Conservation (phyloP, 768 basidiomycete species). For the Xerocomus spinulosus region DNA sequence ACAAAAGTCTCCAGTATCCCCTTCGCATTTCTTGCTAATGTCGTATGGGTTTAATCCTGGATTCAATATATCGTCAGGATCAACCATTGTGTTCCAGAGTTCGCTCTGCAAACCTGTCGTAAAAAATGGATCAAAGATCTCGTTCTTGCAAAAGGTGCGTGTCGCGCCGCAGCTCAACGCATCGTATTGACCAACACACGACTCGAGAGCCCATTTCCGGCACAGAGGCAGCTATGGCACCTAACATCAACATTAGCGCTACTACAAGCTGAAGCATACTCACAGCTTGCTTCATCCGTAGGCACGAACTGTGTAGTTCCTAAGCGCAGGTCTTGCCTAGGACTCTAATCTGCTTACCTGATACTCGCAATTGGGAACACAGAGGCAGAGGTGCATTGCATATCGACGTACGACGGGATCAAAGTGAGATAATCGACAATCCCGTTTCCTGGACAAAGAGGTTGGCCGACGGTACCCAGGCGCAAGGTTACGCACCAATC, state of each 20-base stretch:
- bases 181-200: slow-evolving; percentile 68
- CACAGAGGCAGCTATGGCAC: slow-evolving; percentile 71
- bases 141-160: slow-evolving; percentile 57
- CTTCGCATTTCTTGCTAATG: slow-evolving; percentile 57
- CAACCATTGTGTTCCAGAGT: slow-evolving; percentile 6
- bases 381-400: slow-evolving; percentile 52
- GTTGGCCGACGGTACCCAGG: not conserved
- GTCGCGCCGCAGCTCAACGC: slow-evolving; percentile 65
- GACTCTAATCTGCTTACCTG: slow-evolving; percentile 6
- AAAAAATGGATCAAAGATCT: slow-evolving; percentile 30
- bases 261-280: slow-evolving; percentile 1
- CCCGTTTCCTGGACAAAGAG: slow-evolving; percentile 38
- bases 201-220: slow-evolving; percentile 47
- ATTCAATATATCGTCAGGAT: too few relatives aligned
- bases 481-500: slow-evolving; percentile 36
- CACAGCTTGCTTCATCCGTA: slow-evolving; percentile 42
- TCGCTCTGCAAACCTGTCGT: slow-evolving; percentile 29
- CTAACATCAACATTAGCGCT: not conserved
- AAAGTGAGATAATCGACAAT: slow-evolving; percentile 38
- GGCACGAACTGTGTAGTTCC: slow-evolving; percentile 26
- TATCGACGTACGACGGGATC: slow-evolving; percentile 43
- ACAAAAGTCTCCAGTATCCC: slow-evolving; percentile 48
- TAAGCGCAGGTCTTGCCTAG: not conserved
- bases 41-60: slow-evolving; percentile 61
- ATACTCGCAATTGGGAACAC: slow-evolving; percentile 43